Evolutionary conservation across 768 basidiomycete genomes (phyloP).

Genomic region (Gymnopilus junonius): DNA sequence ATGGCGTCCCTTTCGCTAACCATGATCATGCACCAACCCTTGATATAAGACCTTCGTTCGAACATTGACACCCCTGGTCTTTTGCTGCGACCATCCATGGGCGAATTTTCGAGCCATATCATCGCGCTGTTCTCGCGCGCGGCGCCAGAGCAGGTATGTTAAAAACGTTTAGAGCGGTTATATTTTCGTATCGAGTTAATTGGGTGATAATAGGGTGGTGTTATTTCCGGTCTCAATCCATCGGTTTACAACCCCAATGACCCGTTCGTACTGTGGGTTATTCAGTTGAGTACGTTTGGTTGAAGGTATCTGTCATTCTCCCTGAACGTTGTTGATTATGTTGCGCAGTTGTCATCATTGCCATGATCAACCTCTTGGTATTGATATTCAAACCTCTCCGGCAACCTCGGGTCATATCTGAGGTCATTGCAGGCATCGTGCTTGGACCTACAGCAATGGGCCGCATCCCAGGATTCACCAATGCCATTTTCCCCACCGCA

Average conservation of each 20-base stretch:
- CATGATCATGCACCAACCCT: too few relatives aligned
- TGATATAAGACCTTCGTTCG: too few relatives aligned
- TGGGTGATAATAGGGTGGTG: constrained; percentile 62
- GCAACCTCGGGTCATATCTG: constrained; percentile 91
- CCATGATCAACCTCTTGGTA: constrained; percentile 75
- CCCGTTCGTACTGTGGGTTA: constrained; percentile 80
- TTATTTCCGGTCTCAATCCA: constrained; percentile 79
- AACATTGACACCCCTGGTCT: too few relatives aligned
- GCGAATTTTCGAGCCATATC: constrained; percentile 45
- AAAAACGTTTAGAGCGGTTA: neutral
- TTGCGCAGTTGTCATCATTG: constrained; percentile 73
- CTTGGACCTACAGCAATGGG: constrained; percentile 82
- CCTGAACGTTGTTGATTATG: constrained; percentile 1
- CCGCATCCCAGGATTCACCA: constrained; percentile 72
- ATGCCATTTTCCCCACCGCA: constrained; percentile 56
- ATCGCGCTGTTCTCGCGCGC: constrained; percentile 44
- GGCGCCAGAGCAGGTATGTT: constrained; percentile 53
- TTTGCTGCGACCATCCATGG: too few relatives aligned
- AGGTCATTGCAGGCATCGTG: constrained; percentile 91
- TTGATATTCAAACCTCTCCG: constrained; percentile 67
- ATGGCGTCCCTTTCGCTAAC: too few relatives aligned
- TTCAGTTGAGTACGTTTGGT: constrained; percentile 64
- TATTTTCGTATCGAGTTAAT: neutral
- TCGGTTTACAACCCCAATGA: constrained; percentile 59
- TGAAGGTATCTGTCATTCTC: neutral